phyloP scores from a whole-genome alignment of 2,329 filamentous ascomycete species.

The Diaporthe destruens region DNA sequence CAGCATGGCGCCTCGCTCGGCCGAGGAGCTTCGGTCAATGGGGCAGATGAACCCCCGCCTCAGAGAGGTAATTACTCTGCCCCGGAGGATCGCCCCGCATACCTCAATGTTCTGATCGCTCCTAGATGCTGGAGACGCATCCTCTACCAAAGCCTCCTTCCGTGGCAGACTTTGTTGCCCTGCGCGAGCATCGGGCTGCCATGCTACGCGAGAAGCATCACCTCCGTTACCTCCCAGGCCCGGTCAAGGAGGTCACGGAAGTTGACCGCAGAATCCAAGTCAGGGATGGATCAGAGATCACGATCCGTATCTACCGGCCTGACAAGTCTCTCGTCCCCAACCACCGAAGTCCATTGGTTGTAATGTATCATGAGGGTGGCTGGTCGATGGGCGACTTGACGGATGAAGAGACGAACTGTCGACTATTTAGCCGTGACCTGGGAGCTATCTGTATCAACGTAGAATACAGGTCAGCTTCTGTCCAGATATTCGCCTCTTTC shows the following conservation, averaged over 20 bases:
- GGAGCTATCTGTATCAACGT: constrained; percentile 58
- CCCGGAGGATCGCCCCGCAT: neutral
- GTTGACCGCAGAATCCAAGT: constrained; percentile 50
- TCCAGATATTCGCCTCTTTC: too few species aligned
- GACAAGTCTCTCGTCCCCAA: constrained; percentile 19
- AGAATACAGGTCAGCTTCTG: constrained; percentile 52
- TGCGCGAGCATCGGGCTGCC: constrained; percentile 45
- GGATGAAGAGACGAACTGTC: constrained; percentile 50
- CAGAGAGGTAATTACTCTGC: neutral
- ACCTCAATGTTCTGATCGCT: neutral
- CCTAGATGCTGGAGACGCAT: constrained; percentile 1
- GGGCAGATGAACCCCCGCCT: constrained; percentile 29
- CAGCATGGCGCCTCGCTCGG: constrained; percentile 24
- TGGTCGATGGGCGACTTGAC: constrained; percentile 52
- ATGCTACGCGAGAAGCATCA: constrained; percentile 48
- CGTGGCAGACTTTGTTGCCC: constrained; percentile 44
- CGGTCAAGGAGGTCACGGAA: constrained; percentile 47
- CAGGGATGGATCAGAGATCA: constrained; percentile 51
- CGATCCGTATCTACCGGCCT: constrained; percentile 51
- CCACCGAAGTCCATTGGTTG: constrained; percentile 48
- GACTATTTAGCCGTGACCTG: constrained; percentile 49
- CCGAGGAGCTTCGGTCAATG: constrained; percentile 30
- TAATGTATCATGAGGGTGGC: constrained; percentile 53
- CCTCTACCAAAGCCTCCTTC: constrained; percentile 43
- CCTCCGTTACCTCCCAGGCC: constrained; percentile 46